phyloP scores from a whole-genome alignment of 345 rosid species.

The Populus davidiana region DNA sequence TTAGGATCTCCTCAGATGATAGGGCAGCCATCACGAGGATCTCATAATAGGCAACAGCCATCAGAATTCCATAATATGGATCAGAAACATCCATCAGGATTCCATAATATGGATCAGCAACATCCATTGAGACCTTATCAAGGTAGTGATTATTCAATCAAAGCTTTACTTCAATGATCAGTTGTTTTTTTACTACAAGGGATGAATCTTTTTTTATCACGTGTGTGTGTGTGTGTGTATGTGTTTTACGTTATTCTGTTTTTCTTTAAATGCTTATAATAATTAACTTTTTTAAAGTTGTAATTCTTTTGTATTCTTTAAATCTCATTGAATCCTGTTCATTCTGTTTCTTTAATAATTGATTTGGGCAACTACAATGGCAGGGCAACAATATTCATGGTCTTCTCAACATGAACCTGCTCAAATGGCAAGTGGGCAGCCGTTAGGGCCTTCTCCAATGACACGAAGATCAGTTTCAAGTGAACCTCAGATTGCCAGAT shows the following conservation, averaged over 20 bases:
- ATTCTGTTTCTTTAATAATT: not conserved
- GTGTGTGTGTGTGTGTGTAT: too few species aligned
- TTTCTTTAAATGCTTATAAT: not conserved
- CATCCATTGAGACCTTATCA: conserved; percentile 25
- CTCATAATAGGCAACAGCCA: conserved; percentile 9
- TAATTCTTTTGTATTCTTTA: not conserved
- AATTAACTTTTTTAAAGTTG: not conserved
- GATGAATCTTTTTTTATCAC: too few species aligned
- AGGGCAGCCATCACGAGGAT: conserved; percentile 20
- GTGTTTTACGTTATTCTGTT: too few species aligned
- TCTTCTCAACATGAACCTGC: conserved; percentile 7
- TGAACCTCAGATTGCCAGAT: conserved; percentile 8
- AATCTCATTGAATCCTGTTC: not conserved
- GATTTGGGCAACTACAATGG: not conserved
- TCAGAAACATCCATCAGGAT: too few species aligned
- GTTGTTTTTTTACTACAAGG: too few species aligned
- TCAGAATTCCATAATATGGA: not conserved
- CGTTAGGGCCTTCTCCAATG: not conserved
- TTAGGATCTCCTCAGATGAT: conserved; percentile 14
- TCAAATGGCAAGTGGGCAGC: not conserved
- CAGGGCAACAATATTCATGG: not conserved
- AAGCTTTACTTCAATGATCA: not conserved
- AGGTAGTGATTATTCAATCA: not conserved
- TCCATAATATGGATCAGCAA: conserved; percentile 3
- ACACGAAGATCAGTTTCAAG: conserved; percentile 5